Conservation (phyloP, 225 moss, liverwort and hornwort genomes). For the Marchantia paleacea region DNA sequence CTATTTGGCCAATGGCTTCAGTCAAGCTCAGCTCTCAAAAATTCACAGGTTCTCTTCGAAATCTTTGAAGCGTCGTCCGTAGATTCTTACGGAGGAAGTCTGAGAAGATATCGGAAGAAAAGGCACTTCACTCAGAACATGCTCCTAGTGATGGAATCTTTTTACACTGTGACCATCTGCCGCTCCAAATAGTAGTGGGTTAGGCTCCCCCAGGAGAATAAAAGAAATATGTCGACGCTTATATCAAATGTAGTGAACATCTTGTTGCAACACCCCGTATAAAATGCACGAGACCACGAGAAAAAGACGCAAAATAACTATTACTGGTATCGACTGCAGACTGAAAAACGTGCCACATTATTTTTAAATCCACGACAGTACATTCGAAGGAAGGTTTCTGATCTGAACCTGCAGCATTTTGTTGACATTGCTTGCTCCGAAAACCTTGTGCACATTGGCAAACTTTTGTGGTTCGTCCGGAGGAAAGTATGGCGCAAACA, state of each 20-base stretch:
- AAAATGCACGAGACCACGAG: not conserved
- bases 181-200: not conserved
- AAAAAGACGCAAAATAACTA: not conserved
- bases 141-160: not conserved
- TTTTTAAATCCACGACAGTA: not conserved
- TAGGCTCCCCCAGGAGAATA: not conserved
- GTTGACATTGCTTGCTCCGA: conserved; percentile 91
- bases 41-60: not conserved
- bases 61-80: not conserved
- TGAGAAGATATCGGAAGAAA: not conserved
- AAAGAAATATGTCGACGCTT: not conserved
- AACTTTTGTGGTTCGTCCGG: conserved; percentile 95
- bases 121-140: not conserved
- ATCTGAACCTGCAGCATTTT: conserved; percentile 69
- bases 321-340: too few relatives aligned
- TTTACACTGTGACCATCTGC: not conserved
- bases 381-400: not conserved
- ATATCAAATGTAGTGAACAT: not conserved
- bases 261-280: not conserved
- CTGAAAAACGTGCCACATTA: not conserved
- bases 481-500: conserved; percentile 85
- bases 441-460: conserved; percentile 88
- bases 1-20: not conserved
- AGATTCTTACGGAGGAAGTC: not conserved
- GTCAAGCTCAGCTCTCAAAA: not conserved